Conservation (phyloP, 1,284 basidiomycete genomes). For the Peniophora sp. region DNA sequence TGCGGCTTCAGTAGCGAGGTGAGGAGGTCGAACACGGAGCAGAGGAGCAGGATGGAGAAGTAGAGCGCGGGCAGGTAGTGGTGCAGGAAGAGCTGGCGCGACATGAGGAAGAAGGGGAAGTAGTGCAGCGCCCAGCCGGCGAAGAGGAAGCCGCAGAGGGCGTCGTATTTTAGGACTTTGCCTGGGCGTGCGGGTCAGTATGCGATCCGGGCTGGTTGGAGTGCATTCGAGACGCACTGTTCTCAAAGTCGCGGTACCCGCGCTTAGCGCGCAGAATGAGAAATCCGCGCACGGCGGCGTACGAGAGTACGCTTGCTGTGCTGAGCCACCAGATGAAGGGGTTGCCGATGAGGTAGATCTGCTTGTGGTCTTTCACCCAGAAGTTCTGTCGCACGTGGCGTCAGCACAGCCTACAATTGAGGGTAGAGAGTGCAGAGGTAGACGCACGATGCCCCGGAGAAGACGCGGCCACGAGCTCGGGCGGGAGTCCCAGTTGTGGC, state of each 20-base stretch:
- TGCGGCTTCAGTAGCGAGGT: conserved; percentile 76
- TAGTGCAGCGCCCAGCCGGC: conserved; percentile 95
- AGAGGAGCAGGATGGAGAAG: conserved; percentile 81
- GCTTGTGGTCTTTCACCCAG: conserved; percentile 95
- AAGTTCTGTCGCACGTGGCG: conserved; percentile 59
- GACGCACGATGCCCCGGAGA: conserved; percentile 83
- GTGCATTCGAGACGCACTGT: conserved; percentile 49
- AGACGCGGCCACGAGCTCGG: conserved; percentile 87
- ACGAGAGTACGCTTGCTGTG: conserved; percentile 62
- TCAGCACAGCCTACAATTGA: too few relatives aligned
- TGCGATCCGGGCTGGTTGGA: conserved; percentile 5
- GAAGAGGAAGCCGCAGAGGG: conserved; percentile 85
- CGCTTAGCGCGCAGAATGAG: conserved; percentile 86
- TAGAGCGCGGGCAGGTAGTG: conserved; percentile 97
- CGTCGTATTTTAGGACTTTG: conserved; percentile 87
- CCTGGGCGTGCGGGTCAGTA: conserved; percentile 36
- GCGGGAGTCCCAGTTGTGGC: conserved; percentile 91
- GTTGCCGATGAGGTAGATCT: conserved; percentile 95
- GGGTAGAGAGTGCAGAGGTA: neutral
- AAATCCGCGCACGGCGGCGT: conserved; percentile 63
- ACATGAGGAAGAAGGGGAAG: conserved; percentile 94
- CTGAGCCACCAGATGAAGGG: conserved; percentile 90
- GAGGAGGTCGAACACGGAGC: conserved; percentile 77
- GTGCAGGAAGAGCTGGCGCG: conserved; percentile 92
- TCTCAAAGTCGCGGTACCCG: conserved; percentile 86